phyloP scores from a whole-genome alignment of 2,329 filamentous ascomycete genomes.

The Phaeosphaeria sp. region DNA sequence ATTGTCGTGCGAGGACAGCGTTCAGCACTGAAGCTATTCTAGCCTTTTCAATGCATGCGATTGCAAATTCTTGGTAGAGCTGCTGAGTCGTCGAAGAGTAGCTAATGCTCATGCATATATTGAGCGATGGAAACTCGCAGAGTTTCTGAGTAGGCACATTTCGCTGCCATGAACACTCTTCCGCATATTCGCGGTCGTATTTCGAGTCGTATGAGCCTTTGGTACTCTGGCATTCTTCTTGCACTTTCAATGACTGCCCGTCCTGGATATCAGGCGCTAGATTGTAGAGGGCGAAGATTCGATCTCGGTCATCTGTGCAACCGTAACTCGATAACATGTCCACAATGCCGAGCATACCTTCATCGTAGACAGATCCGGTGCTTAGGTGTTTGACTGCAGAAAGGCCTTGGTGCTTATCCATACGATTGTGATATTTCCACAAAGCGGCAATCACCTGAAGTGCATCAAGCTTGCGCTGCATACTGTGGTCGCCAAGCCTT shows the following conservation, averaged over 20 bases:
- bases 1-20: not conserved
- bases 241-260: not conserved
- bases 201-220: too few relatives aligned
- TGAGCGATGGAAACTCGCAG: not conserved
- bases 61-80: not conserved
- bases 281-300: constrained; percentile 10
- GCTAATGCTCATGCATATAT: not conserved
- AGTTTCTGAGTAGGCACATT: not conserved
- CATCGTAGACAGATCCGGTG: not conserved
- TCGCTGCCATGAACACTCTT: not conserved
- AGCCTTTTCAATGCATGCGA: not conserved
- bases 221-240: too few relatives aligned
- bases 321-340: not conserved
- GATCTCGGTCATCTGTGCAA: constrained; percentile 7
- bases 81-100: not conserved
- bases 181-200: too few relatives aligned
- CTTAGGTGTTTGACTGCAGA: not conserved
- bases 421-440: not conserved
- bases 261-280: constrained; percentile 6
- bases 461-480: not conserved
- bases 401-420: not conserved
- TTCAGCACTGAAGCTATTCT: not conserved
- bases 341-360: not conserved
- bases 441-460: not conserved
- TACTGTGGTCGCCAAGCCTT: not conserved